Base-by-base conservation (phyloP, 306 rosid species). In the Acacia confusa region DNA sequence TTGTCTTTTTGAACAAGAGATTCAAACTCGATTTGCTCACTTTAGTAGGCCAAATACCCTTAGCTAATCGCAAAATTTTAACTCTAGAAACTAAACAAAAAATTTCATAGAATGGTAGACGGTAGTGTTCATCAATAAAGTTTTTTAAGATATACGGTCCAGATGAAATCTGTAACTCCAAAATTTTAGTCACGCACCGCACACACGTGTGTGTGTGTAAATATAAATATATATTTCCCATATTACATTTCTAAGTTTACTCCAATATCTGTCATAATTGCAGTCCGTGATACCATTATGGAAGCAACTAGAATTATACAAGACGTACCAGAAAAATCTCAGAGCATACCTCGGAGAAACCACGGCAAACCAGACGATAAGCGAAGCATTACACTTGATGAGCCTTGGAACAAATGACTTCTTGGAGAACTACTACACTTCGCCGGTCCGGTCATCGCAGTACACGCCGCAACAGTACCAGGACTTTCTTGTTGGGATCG, bases 381-480 rank as follows among this genome's bases (percentile, higher is more conserved):
- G 80, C 0, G 90, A 92, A 66, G 90, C 97, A 47, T 14, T 95
- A 61, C 44, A 95, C 87, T 14, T 93, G 16, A 90, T 43, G 75
- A 91, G 99, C 83, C 20, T 93, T 12, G 99, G 99, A 86, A 95
- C 97, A 76, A 95, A 95, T 4, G 99, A 93, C 73, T 95, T 95
- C 83, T 82, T 95, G 0, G 99, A 95, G 84, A 95, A 95, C 82
- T 95, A 93, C 88, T 95, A 91, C 82, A 11, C 30, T 27, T 24
- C 70, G 19, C 94, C 93, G 6, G 79, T 84, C 27, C 79, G 97
- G 57, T 79, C 88, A 38, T 83, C 90, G 16, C 82, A 82, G 14
- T 95, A 63, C 88, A 91, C 85, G 2, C 69, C 88, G 13, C 65
- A 81, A 45, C 78, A 88, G 68, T 95, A 90, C 85, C 78, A 93